Evolutionary conservation across 202 grass and related monocot genomes (phyloP), one percentile per base, ranked within the genome.

Genomic region (Zizania palustris): DNA sequence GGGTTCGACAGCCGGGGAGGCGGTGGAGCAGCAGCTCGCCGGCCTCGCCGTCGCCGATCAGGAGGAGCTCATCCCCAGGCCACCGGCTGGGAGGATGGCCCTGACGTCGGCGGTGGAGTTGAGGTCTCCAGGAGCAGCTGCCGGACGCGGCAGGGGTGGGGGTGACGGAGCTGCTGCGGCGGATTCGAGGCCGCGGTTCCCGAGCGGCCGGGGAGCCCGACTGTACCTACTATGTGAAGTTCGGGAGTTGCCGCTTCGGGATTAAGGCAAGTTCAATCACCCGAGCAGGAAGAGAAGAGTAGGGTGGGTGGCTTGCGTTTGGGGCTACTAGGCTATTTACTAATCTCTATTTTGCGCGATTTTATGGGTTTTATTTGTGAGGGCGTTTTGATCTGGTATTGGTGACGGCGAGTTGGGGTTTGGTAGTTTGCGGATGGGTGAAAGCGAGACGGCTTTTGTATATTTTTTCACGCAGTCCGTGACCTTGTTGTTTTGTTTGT

Each of bases 251-350:
- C 82, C 81, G 87, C 79, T 96, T 92, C 41, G 93, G 87, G 56
- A 88, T 83, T 63, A 92, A 86, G 85, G 93, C 87, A 96, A 79
- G 82, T 96, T 90, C 80, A 96, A 92, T 72, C 93, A 96, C 55
- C 87, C 93, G 37, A 33, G 57, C 13, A 84, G 85, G 51, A 96
- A 73, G 93, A 92, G 84, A 87, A 73, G 69, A 83, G 34, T 45
- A 85, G 72, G 70, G 83, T 72, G 45, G 74, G 85, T 48, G 42
- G 21, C 63, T 53, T 54, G 54, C 10, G 14, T 36, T 45, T 69
- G 38, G 77, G 18, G 14, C 45, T 68, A 49, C 35, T 46, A 72
- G 64, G 49, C 4, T 61, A 46, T 53, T 21, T 53, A 3, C 16
- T 14, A 28, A 28, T 28, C 7, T 66, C 0, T 64, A 14, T 34